These are phyloP conservation scores for Botrytis byssoidea DNA, from an alignment of 2,329 filamentous ascomycete species.

Conservation along the genomic window DNA sequence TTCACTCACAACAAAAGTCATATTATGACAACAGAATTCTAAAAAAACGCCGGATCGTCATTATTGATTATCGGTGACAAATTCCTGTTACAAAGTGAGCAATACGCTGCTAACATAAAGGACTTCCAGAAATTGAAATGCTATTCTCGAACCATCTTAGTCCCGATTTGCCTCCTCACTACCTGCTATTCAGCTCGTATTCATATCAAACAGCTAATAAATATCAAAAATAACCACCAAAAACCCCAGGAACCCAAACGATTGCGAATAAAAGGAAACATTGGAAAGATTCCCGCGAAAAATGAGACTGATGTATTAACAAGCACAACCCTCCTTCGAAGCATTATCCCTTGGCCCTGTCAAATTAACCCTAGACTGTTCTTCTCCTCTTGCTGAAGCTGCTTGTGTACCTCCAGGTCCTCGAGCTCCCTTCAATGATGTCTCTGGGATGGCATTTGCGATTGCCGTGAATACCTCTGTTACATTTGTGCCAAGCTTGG, in stretches of 20 bases:
- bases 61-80: slow-evolving; percentile 6
- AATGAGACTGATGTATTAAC: slow-evolving; percentile 48
- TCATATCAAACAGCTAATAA: slow-evolving; percentile 28
- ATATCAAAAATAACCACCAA: slow-evolving; percentile 29
- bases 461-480: slow-evolving; percentile 97
- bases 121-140: slow-evolving; percentile 5
- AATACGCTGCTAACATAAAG: not conserved
- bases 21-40: not conserved
- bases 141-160: not conserved
- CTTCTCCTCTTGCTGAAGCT: slow-evolving; percentile 57
- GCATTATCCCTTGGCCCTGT: slow-evolving; percentile 68
- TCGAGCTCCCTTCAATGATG: slow-evolving; percentile 84
- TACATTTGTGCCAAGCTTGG: slow-evolving; percentile 93
- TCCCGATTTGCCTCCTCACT: not conserved
- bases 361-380: slow-evolving; percentile 77
- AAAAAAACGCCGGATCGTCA: not conserved
- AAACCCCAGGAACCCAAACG: slow-evolving; percentile 26
- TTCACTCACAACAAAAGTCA: not conserved
- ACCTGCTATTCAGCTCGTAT: slow-evolving; percentile 27
- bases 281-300: slow-evolving; percentile 23
- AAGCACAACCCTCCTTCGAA: slow-evolving; percentile 91
- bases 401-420: slow-evolving; percentile 61
- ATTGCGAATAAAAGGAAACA: slow-evolving; percentile 24
- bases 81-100: slow-evolving; percentile 15
- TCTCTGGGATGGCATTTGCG: slow-evolving; percentile 96